phyloP scores from a whole-genome alignment of 2,329 filamentous ascomycete genomes.

The Penicillium sumatraense region DNA sequence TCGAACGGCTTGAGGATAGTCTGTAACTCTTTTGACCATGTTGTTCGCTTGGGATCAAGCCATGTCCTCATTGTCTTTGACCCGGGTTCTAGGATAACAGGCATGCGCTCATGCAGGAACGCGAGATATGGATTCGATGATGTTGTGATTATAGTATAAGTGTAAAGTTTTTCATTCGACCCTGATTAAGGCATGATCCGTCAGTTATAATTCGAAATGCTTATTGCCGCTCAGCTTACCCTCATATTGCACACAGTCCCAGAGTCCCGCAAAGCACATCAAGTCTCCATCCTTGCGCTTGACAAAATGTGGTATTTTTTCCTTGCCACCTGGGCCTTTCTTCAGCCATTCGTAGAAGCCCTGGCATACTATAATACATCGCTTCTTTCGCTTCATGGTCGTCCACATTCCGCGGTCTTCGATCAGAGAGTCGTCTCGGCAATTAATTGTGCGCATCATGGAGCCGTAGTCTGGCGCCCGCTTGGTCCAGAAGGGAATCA shows the following conservation, averaged over 20 bases:
- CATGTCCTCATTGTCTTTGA: slow-evolving; percentile 72
- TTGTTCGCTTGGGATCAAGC: slow-evolving; percentile 73
- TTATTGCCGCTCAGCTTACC: no score
- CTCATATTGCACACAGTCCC: slow-evolving; percentile 85
- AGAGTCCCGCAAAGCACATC: slow-evolving; percentile 89
- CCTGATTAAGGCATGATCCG: slow-evolving; percentile 42
- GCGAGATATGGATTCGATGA: slow-evolving; percentile 78
- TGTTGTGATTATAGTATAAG: slow-evolving; percentile 94
- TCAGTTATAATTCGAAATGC: not conserved
- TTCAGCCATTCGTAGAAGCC: slow-evolving; percentile 98
- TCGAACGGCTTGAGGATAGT: slow-evolving; percentile 76
- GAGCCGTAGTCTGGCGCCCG: slow-evolving; percentile 76
- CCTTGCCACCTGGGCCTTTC: slow-evolving; percentile 69
- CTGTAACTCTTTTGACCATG: slow-evolving; percentile 82
- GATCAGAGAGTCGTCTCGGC: slow-evolving; percentile 82
- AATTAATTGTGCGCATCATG: slow-evolving; percentile 91
- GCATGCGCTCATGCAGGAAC: slow-evolving; percentile 95
- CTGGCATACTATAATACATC: slow-evolving; percentile 85
- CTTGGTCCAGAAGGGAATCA: slow-evolving; percentile 94
- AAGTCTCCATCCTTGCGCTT: slow-evolving; percentile 80
- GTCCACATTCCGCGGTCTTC: slow-evolving; percentile 85
- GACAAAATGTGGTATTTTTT: slow-evolving; percentile 83
- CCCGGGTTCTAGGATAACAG: slow-evolving; percentile 81
- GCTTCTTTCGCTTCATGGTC: slow-evolving; percentile 84
- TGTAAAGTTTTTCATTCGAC: slow-evolving; percentile 73